Percentiles rank a stretch among this genome's conserved stretches.
These are phyloP conservation scores for Dictyostelium firmibasis DNA, from an alignment of 78 protist species.

Conservation along the genomic window DNA sequence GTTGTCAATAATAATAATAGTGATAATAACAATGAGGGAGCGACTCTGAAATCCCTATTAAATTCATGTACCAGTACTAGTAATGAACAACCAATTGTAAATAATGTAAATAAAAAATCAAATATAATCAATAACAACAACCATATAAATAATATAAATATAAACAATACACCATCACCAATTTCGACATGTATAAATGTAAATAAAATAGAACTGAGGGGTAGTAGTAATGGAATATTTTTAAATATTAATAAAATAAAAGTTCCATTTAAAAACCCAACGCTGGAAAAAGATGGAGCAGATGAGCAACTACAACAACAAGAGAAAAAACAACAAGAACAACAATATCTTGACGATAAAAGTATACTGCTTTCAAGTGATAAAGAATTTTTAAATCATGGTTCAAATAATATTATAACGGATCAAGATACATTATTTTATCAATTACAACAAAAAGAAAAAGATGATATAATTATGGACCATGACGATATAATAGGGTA, in stretches of 20 bases:
- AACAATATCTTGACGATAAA: neutral
- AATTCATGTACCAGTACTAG: neutral
- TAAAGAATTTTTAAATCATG: slow-evolving; percentile 1
- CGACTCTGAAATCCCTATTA: neutral
- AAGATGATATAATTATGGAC: neutral
- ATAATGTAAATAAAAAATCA: neutral
- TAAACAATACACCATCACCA: neutral
- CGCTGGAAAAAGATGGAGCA: neutral
- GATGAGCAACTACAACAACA: neutral
- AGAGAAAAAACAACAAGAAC: neutral
- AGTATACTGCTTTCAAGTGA: neutral
- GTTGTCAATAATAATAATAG: neutral
- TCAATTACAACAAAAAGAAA: neutral
- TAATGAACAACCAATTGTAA: neutral
- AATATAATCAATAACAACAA: neutral
- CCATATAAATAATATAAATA: neutral
- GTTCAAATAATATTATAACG: neutral
- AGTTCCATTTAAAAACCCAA: neutral
- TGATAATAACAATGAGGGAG: neutral
- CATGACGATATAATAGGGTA: neutral
- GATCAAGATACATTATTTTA: neutral
- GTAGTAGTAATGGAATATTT: neutral
- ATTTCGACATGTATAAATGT: neutral
- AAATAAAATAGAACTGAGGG: neutral
- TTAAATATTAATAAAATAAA: neutral